Evolutionary conservation across 345 rosid genomes (phyloP), one percentile per base, ranked within the genome.

Genomic region (Trapa incisa): DNA sequence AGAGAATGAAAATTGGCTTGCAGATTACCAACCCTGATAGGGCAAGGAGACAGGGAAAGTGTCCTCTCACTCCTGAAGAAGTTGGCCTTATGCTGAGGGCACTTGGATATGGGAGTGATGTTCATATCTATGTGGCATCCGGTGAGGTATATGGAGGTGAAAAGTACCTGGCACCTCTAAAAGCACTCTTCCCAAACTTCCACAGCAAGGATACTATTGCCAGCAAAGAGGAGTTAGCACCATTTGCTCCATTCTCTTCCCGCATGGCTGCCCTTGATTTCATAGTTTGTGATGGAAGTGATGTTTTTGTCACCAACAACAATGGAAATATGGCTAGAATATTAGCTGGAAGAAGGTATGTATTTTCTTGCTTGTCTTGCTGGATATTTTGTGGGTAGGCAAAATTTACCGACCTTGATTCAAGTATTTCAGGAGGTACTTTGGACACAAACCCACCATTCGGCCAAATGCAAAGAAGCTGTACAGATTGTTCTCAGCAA

Each of bases 241-340:
- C 83, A 22, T 95, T 95, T 72, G 72, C 96, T 70, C 79, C 88
- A 1, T 95, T 82, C 65, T 95, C 97, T 71, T 95, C 99, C 10
- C 79, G 99, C 52, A 95, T 95, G 99, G 99, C 99, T 79, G 99
- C 99, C 0, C 89, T 95, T 6, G 99, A 95, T 78, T 95, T 91
- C 69, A 80, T 85, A 47, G 99, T 91, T 65, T 94, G 97, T 61
- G 97, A 91, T 70, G 91, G 87, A 81, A 94, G 99, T 71, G 96
- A 89, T 74, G 96, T 94, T 2, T 91, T 94, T 67, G 97, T 91
- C 57, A 91, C 99, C 61, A 94, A 94, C 79, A 95, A 95, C 77
- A 94, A 94, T 56, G 99, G 99, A 58, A 94, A 94, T 78, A 94
- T 94, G 99, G 99, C 97, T 9, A 84, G 69, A 70, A 94, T 94